Base-by-base conservation (phyloP, 805 yeast species). In the Saturnispora besseyi region DNA sequence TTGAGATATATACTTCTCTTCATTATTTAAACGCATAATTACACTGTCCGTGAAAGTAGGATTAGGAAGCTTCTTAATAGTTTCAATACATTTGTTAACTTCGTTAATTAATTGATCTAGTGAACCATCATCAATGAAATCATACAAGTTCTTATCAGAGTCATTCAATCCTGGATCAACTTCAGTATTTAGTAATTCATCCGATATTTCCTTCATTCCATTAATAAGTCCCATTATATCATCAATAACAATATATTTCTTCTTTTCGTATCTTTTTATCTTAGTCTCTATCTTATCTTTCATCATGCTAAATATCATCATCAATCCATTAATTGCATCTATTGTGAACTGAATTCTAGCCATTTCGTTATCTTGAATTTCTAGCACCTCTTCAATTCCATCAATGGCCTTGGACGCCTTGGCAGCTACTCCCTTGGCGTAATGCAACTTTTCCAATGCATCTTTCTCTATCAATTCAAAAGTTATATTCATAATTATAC, bases 391-490 rank as follows among this genome's bases (percentile, higher is more conserved):
- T 32, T 65, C 61, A 2, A 74, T 67, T 10, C 63, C 61, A 1
- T 65, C 61, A 8, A 78, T 66, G 22, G 63, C 59, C 21, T 57
- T 55, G 56, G 74, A 75, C 18, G 84, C 81, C 32, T 69, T 70
- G n/a, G 70, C 69, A 47, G 86, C 79, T 4, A 76, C 58, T 8
- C 68, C 65, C 49, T 75, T 79, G 0, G 82, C 84, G 12, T 69
- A 67, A 1, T 70, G 61, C 33, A 80, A 67, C 22, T 75, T 72
- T 49, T 61, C 64, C 42, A 74, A 71, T 0, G 85, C 80, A 57
- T 74, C 78, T 12, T 29, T 30, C 26, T 42, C 29, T 30, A 42
- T 58, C 54, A 7, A 69, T 64, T 76, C 78, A 74, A 22, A 22
- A 3, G 24, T n/a, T 33, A 15, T 26, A 9, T 22, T 26, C 38